A percentile compares a stretch with the other conserved stretches of the same genome.
Conservation (phyloP, 495 filamentous ascomycete genomes). For the Thermothielavioides terrestris region DNA sequence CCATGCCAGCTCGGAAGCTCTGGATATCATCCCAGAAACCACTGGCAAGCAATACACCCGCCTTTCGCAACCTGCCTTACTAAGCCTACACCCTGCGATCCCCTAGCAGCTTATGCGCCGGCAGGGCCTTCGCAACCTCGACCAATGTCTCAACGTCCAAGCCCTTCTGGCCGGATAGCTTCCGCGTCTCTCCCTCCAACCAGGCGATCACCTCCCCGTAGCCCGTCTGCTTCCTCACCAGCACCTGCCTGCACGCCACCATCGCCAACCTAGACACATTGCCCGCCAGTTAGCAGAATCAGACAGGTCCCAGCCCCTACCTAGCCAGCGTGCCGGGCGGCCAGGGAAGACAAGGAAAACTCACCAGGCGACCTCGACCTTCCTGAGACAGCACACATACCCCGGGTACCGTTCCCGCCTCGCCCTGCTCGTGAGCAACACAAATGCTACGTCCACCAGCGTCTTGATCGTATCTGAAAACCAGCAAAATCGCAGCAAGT, state of each 20-base stretch:
- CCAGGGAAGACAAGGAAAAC: too few relatives aligned
- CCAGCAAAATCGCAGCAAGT: background rate
- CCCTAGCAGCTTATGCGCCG: too few relatives aligned
- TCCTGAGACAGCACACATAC: slow-evolving; percentile 52
- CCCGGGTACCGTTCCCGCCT: slow-evolving; percentile 39
- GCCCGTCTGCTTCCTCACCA: slow-evolving; percentile 59
- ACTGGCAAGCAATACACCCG: too few relatives aligned
- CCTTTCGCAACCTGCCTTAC: too few relatives aligned
- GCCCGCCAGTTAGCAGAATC: background rate
- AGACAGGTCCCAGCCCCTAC: too few relatives aligned
- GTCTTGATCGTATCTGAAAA: slow-evolving; percentile 54
- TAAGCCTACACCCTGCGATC: too few relatives aligned
- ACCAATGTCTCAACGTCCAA: slow-evolving; percentile 12
- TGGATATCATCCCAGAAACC: too few relatives aligned
- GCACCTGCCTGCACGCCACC: slow-evolving; percentile 55
- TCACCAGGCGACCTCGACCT: slow-evolving; percentile 60
- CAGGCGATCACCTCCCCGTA: slow-evolving; percentile 54
- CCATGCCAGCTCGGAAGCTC: too few relatives aligned
- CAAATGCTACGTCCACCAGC: slow-evolving; percentile 53
- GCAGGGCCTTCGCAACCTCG: slow-evolving; percentile 4
- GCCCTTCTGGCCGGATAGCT: slow-evolving; percentile 16
- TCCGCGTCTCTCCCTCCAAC: slow-evolving; percentile 43
- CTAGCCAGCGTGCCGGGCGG: too few relatives aligned
- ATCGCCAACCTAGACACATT: slow-evolving; percentile 47
- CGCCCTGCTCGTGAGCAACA: slow-evolving; percentile 53